Evolutionary conservation across 768 basidiomycete genomes (phyloP), one percentile per base, ranked within the genome.

Genomic region (Hemileccinum impolitum): DNA sequence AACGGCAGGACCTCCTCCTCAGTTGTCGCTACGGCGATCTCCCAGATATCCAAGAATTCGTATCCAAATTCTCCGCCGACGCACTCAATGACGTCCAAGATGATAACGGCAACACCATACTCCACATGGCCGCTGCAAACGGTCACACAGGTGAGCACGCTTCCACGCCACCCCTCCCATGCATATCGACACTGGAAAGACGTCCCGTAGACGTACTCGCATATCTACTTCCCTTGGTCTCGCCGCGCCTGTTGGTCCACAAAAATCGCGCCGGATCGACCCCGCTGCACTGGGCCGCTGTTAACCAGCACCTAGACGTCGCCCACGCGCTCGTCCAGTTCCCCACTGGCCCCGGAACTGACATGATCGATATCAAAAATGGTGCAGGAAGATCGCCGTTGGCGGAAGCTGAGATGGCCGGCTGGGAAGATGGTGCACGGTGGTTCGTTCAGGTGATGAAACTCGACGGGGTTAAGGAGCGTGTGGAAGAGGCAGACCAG

Each of bases 41-140:
- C 47, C 81, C 87, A 40, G 90, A 94, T 56, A 74, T 92, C 34
- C 74, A 83, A 39, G 70, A 71, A 3, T 94, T 88, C 54, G 70
- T 88, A 23, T 65, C 75, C 18, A 70, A 72, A 32, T 86, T 82
- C 63, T 84, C 87, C 10, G 48, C 69, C 2, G 70, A 70, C 6
- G 49, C 76, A 0, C 69, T 90, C 12, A 67, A 68, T 34, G 61
- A 65, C 32, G 68, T 82, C 12, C 78, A 74, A 36, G 94, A 95
- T 70, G 84, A 84, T 37, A 80, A 87, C 61, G 85, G 80, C 34
- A 96, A 93, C 72, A 82, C 79, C 2, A 70, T 84, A 35, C 70
- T 96, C 34, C 94, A 96, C 66, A 95, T 95, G 93, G 75, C 79
- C 13, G 83, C 81, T 48, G 94, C 79, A 1, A 97, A 97, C 68